These are phyloP conservation scores for Xylaria hypoxylon DNA, from an alignment of 2,329 filamentous ascomycete genomes.

Conservation along the genomic window DNA sequence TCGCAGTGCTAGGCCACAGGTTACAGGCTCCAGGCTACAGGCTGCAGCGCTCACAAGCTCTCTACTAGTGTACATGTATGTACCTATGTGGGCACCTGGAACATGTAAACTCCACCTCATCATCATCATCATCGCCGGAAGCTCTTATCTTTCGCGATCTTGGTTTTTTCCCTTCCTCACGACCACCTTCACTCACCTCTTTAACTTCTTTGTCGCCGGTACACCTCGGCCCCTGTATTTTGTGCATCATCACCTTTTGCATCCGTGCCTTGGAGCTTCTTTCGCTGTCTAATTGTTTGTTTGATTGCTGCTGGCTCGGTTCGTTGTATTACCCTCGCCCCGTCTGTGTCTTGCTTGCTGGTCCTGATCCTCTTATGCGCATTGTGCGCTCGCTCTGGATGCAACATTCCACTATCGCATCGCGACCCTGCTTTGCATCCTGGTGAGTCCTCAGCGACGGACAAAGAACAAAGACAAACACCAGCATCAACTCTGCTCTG, in stretches of 20 bases:
- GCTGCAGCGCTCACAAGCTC: neutral
- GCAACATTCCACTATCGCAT: constrained; percentile 13
- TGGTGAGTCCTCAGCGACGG: neutral
- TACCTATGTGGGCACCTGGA: constrained; percentile 5
- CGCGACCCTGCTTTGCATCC: constrained; percentile 14
- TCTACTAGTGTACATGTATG: neutral
- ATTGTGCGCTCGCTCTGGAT: constrained; percentile 25
- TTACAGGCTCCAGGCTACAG: too few relatives aligned
- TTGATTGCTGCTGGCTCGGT: constrained; percentile 27
- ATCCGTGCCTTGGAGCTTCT: constrained; percentile 9
- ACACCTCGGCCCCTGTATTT: neutral
- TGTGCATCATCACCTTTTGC: constrained; percentile 15
- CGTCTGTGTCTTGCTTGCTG: constrained; percentile 16
- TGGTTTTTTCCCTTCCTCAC: constrained; percentile 17
- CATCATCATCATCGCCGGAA: constrained; percentile 34
- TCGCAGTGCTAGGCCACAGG: too few relatives aligned
- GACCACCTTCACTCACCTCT: constrained; percentile 22
- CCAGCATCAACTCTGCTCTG: neutral
- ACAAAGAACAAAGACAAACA: constrained; percentile 12
- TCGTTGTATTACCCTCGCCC: constrained; percentile 13
- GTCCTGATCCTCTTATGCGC: constrained; percentile 21
- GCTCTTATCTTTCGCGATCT: constrained; percentile 33
- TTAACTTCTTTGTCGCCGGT: neutral
- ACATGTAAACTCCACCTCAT: constrained; percentile 33
- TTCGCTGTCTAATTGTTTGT: constrained; percentile 14